These are phyloP conservation scores for Hevea brasiliensis DNA, from an alignment of 345 rosid species.

Conservation along the genomic window DNA sequence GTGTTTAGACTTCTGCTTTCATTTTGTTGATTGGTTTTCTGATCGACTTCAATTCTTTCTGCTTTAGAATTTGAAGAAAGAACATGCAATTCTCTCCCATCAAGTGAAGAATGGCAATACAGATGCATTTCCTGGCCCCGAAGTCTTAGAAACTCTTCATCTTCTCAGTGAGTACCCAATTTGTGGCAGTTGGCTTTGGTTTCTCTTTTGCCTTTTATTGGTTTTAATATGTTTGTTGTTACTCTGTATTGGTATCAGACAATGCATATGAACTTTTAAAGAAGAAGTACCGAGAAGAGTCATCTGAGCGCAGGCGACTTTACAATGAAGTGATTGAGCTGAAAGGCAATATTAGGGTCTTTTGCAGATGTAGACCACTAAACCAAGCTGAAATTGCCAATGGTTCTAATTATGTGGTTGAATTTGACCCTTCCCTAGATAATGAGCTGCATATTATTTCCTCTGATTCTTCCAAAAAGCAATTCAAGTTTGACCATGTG, in stretches of 20 bases:
- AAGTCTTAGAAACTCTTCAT: conserved; percentile 44
- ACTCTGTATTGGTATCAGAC: conserved; percentile 43
- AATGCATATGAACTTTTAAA: conserved; percentile 59
- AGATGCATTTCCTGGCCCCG: conserved; percentile 46
- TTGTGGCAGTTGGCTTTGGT: not conserved
- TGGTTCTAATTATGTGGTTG: conserved; percentile 58
- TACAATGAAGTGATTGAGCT: conserved; percentile 92
- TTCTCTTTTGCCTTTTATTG: conserved; percentile 8
- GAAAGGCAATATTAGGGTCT: conserved; percentile 94
- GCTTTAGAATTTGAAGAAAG: conserved; percentile 67
- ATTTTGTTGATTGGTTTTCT: not conserved
- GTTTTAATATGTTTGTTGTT: conserved; percentile 11
- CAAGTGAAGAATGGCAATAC: conserved; percentile 50
- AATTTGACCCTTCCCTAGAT: conserved; percentile 68
- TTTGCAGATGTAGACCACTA: conserved; percentile 93
- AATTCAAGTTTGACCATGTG: conserved; percentile 82
- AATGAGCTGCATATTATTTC: conserved; percentile 73
- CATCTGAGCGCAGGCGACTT: conserved; percentile 67
- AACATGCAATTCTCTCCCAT: conserved; percentile 49
- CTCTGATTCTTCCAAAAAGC: conserved; percentile 80
- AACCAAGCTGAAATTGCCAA: conserved; percentile 59
- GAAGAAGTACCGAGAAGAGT: conserved; percentile 66
- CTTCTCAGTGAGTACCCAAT: conserved; percentile 52
- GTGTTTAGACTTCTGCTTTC: not conserved
- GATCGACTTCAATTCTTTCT: conserved; percentile 4